Conservation (phyloP, 2,329 filamentous ascomycete genomes). For the Graphiopsis chlorocephala region DNA sequence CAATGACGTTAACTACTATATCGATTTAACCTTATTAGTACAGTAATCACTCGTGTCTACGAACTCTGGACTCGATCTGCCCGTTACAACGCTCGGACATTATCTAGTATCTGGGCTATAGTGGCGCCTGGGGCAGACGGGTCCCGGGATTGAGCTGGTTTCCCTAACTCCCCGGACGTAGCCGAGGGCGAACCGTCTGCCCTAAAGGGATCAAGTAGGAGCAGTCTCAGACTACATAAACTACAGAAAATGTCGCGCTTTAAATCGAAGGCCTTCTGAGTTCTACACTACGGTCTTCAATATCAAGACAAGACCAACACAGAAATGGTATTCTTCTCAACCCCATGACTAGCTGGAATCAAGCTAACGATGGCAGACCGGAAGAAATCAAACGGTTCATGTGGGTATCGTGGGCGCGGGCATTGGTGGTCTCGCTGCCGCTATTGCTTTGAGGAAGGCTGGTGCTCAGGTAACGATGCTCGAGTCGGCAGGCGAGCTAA, state of each 20-base stretch:
- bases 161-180: neutral
- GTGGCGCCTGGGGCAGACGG: too few species aligned
- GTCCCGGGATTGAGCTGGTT: too few species aligned
- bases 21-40: too few species aligned
- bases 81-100: too few species aligned
- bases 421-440: conserved; percentile 40
- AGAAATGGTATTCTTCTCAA: neutral
- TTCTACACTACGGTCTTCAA: neutral
- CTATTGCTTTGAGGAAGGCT: conserved; percentile 37
- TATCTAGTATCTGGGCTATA: too few species aligned
- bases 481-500: conserved; percentile 37
- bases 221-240: neutral
- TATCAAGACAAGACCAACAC: neutral
- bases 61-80: too few species aligned
- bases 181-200: neutral
- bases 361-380: neutral
- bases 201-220: neutral
- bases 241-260: neutral
- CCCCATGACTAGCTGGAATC: neutral
- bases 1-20: too few species aligned
- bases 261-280: neutral
- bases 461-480: conserved; percentile 39
- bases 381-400: conserved; percentile 3
- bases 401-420: conserved; percentile 34
- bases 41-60: too few species aligned